Conservation (phyloP, 495 filamentous ascomycete genomes). For the Aspergillus olivimuriae region DNA sequence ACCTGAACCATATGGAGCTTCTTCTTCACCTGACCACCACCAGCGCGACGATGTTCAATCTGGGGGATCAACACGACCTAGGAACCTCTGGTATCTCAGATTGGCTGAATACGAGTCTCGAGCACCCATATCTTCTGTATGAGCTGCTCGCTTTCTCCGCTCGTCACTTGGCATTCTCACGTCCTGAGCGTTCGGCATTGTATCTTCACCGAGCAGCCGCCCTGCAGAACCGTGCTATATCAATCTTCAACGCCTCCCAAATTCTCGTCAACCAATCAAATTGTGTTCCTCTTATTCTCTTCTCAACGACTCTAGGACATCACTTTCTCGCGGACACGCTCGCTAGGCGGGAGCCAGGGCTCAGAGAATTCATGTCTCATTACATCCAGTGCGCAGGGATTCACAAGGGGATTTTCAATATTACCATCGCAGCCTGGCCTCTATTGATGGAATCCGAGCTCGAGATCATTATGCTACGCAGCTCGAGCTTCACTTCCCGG, state of each 20-base stretch:
- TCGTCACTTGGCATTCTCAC: constrained; percentile 30
- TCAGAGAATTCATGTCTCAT: constrained; percentile 18
- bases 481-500: constrained; percentile 19
- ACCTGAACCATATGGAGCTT: constrained; percentile 20
- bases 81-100: not conserved
- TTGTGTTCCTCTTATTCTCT: constrained; percentile 4
- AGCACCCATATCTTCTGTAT: constrained; percentile 35
- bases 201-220: constrained; percentile 38
- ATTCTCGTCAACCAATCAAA: constrained; percentile 5
- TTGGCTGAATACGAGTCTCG: constrained; percentile 5
- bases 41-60: constrained; percentile 9
- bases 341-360: not conserved
- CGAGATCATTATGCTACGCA: constrained; percentile 11
- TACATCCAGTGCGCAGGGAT: constrained; percentile 31
- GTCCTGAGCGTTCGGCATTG: constrained; percentile 17
- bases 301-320: constrained; percentile 2
- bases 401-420: constrained; percentile 31
- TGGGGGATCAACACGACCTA: not conserved
- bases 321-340: constrained; percentile 8
- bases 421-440: constrained; percentile 21
- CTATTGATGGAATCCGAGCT: constrained; percentile 11
- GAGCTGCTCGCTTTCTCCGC: constrained; percentile 37
- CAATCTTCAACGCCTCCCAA: constrained; percentile 34
- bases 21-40: constrained; percentile 16
- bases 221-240: constrained; percentile 38